These are phyloP conservation scores for Inonotus hispidus DNA, from an alignment of 1,284 basidiomycete genomes.

Conservation along the genomic window DNA sequence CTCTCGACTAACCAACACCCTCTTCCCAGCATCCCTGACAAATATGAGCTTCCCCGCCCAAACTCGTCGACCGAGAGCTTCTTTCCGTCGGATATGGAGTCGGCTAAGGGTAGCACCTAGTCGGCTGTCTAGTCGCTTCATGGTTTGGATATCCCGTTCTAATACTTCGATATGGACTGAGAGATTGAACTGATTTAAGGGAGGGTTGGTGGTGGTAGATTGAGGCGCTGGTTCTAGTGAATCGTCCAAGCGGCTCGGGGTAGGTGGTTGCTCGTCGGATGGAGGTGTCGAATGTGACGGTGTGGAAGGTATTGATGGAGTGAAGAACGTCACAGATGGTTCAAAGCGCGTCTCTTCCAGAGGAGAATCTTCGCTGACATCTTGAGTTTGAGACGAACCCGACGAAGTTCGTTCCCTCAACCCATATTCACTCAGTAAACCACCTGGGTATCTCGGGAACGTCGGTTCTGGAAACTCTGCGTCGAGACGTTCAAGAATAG, in stretches of 20 bases:
- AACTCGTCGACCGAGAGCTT: slow-evolving; percentile 63
- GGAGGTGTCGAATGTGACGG: neutral
- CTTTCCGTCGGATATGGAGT: slow-evolving; percentile 55
- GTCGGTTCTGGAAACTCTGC: neutral
- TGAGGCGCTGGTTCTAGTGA: neutral
- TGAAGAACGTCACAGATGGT: slow-evolving; percentile 13
- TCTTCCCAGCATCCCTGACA: slow-evolving; percentile 31
- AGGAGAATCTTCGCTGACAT: neutral
- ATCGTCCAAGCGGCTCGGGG: neutral
- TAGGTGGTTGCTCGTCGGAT: neutral
- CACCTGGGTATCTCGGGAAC: neutral
- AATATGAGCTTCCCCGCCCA: slow-evolving; percentile 57
- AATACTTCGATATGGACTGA: slow-evolving; percentile 51
- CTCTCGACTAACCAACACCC: slow-evolving; percentile 29
- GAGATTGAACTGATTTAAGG: slow-evolving; percentile 38
- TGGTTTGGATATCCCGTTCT: slow-evolving; percentile 43
- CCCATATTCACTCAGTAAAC: neutral
- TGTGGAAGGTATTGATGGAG: neutral
- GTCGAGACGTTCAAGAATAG: slow-evolving; percentile 9
- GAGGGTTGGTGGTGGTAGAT: neutral
- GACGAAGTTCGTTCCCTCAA: neutral
- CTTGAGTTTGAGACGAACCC: slow-evolving; percentile 7
- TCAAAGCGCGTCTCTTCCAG: neutral
- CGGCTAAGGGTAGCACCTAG: slow-evolving; percentile 43
- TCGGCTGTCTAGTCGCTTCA: slow-evolving; percentile 38